Evolutionary conservation across 139 green algal genomes (phyloP).

Genomic region (Ostreobium quekettii): DNA sequence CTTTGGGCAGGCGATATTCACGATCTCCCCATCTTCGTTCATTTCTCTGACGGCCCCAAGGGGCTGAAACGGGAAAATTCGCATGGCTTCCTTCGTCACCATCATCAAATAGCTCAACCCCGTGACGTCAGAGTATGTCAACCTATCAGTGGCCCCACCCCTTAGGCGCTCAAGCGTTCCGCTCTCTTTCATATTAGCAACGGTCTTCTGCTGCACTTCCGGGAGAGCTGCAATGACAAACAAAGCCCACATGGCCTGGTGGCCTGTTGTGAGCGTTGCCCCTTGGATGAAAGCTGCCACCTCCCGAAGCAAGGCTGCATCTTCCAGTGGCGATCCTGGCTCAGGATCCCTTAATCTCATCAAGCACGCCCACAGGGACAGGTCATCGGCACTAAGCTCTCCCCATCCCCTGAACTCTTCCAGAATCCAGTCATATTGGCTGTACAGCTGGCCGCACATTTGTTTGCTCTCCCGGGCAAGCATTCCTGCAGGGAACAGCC

Average conservation of each 20-base stretch:
- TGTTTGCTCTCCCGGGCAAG: too few species aligned
- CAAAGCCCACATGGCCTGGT: slow-evolving; percentile 7
- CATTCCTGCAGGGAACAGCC: too few species aligned
- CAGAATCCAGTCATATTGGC: not conserved
- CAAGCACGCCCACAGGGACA: not conserved
- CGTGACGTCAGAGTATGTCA: not conserved
- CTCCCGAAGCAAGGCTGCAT: not conserved
- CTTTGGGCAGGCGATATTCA: slow-evolving; percentile 12
- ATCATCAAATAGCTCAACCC: not conserved
- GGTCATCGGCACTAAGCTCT: not conserved
- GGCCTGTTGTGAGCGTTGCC: slow-evolving; percentile 12
- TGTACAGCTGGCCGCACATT: not conserved
- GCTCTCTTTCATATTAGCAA: slow-evolving; percentile 4
- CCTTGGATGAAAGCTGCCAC: not conserved
- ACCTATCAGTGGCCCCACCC: too few species aligned
- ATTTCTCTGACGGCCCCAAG: not conserved
- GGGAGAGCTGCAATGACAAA: slow-evolving; percentile 5
- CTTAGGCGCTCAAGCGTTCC: not conserved
- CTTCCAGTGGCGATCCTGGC: not conserved
- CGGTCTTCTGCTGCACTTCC: not conserved
- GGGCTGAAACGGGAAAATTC: too few species aligned
- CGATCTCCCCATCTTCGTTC: too few species aligned
- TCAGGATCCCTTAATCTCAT: not conserved
- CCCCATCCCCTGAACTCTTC: not conserved
- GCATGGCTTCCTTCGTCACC: slow-evolving; percentile 8